These are phyloP conservation scores for Peronospora belbahrii DNA, from an alignment of 352 stramenopile genomes.

Conservation along the genomic window DNA sequence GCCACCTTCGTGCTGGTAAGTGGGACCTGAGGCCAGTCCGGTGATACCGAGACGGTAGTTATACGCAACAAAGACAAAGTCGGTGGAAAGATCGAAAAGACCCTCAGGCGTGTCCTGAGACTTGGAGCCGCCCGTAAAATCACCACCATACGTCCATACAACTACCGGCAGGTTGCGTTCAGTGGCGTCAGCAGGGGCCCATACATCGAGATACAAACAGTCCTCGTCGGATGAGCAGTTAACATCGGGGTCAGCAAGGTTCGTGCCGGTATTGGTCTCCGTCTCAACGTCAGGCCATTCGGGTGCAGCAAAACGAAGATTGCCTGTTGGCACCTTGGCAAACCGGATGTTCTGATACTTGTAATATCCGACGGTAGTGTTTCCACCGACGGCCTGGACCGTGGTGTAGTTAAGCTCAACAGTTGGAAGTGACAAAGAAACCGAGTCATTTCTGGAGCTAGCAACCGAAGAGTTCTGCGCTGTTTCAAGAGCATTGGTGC, in stretches of 20 bases:
- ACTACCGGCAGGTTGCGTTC: slow-evolving; percentile 26
- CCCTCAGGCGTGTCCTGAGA: slow-evolving; percentile 13
- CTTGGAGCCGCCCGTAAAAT: slow-evolving; percentile 24
- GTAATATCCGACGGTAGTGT: slow-evolving; percentile 26
- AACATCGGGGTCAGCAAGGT: slow-evolving; percentile 21
- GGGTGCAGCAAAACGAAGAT: slow-evolving; percentile 19
- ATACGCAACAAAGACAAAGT: slow-evolving; percentile 31
- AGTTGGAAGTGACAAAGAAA: slow-evolving; percentile 8
- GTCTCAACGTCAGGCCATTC: slow-evolving; percentile 20
- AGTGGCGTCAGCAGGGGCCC: slow-evolving; percentile 13
- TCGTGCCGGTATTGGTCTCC: slow-evolving; percentile 18
- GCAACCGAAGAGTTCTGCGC: neutral
- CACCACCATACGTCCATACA: slow-evolving; percentile 30
- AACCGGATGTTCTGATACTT: slow-evolving; percentile 33
- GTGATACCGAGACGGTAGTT: slow-evolving; percentile 34
- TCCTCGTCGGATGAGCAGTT: slow-evolving; percentile 19
- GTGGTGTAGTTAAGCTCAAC: slow-evolving; percentile 27
- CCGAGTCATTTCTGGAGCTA: slow-evolving; percentile 4
- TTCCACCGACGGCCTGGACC: slow-evolving; percentile 16
- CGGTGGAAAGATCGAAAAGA: slow-evolving; percentile 17
- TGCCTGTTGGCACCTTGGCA: slow-evolving; percentile 14
- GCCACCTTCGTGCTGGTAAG: slow-evolving; percentile 26
- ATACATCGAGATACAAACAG: slow-evolving; percentile 35
- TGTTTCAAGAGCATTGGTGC: slow-evolving; percentile 2
- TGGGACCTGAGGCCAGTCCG: slow-evolving; percentile 13